phyloP scores from a whole-genome alignment of 179 eudicot species.

The Amaranthus tricolor region DNA sequence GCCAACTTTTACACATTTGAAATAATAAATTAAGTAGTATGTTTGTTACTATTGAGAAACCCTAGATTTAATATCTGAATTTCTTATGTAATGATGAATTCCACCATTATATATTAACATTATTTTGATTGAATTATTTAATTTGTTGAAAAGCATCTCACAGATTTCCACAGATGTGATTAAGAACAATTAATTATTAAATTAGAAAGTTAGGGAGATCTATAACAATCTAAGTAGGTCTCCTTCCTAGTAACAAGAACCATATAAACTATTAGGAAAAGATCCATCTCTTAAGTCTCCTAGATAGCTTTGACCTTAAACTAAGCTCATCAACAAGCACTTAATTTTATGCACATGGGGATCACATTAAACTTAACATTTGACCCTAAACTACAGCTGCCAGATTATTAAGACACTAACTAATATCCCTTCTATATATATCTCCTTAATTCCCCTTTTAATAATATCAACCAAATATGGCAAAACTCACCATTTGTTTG shows the following conservation, averaged over 20 bases:
- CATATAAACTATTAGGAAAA: constrained; percentile 1
- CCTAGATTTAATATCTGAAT: constrained; percentile 24
- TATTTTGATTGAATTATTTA: not conserved
- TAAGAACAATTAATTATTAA: not conserved
- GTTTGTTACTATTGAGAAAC: constrained; percentile 23
- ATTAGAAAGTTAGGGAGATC: constrained; percentile 1
- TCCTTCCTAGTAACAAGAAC: constrained; percentile 10
- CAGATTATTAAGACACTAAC: constrained; percentile 13
- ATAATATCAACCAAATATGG: constrained; percentile 23
- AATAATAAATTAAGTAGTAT: constrained; percentile 4
- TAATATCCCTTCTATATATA: constrained; percentile 22
- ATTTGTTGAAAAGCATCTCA: constrained; percentile 8
- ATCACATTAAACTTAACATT: constrained; percentile 8
- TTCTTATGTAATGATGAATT: not conserved
- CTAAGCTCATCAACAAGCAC: constrained; percentile 24
- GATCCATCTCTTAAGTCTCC: constrained; percentile 20
- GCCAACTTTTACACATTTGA: constrained; percentile 1
- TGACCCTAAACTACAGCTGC: constrained; percentile 35
- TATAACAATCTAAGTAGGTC: constrained; percentile 13
- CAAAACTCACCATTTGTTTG: constrained; percentile 25
- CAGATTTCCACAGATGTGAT: constrained; percentile 9
- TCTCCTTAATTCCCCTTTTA: constrained; percentile 3
- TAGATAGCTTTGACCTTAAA: constrained; percentile 21
- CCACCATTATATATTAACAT: not conserved
- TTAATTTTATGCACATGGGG: constrained; percentile 35